Percentiles rank a stretch among this genome's conserved stretches.
Evolutionary conservation across 345 rosid species (phyloP).

Genomic region (Salix dunnii): DNA sequence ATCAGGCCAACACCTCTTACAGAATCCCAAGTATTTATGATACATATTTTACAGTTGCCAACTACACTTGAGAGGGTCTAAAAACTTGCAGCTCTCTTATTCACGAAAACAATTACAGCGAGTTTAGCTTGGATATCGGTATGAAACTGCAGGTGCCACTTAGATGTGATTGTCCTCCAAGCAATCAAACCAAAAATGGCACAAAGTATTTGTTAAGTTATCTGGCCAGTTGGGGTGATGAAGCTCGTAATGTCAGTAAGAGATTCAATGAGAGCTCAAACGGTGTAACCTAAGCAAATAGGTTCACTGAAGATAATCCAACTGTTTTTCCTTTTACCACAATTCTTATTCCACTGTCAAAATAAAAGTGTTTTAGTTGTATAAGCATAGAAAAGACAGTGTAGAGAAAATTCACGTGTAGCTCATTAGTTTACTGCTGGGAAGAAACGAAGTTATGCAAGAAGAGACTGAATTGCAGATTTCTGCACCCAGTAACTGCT

Average conservation of each 20-base stretch:
- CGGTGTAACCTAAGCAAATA: slow-evolving; percentile 35
- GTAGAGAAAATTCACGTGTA: neutral
- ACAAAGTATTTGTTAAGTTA: slow-evolving; percentile 48
- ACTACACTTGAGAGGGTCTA: slow-evolving; percentile 34
- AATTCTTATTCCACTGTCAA: slow-evolving; percentile 43
- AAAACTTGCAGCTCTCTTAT: slow-evolving; percentile 30
- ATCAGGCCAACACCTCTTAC: slow-evolving; percentile 42
- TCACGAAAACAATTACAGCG: slow-evolving; percentile 25
- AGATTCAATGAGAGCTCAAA: slow-evolving; percentile 36
- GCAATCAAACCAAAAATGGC: slow-evolving; percentile 36
- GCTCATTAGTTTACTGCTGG: neutral
- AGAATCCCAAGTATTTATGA: slow-evolving; percentile 6
- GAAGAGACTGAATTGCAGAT: neutral
- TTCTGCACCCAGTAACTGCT: neutral
- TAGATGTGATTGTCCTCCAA: slow-evolving; percentile 64
- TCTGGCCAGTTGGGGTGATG: slow-evolving; percentile 29
- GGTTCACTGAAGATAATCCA: slow-evolving; percentile 22
- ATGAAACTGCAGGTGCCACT: slow-evolving; percentile 29
- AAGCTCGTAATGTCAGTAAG: slow-evolving; percentile 22
- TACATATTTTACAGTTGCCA: slow-evolving; percentile 26
- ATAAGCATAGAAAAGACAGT: neutral
- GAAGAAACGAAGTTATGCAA: neutral
- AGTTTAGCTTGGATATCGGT: slow-evolving; percentile 17
- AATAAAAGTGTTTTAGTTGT: neutral
- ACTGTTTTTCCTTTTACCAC: slow-evolving; percentile 47